Evolutionary conservation across 2,329 filamentous ascomycete species (phyloP), one percentile per base, ranked within the genome.

Genomic region (Penicillium sp.): DNA sequence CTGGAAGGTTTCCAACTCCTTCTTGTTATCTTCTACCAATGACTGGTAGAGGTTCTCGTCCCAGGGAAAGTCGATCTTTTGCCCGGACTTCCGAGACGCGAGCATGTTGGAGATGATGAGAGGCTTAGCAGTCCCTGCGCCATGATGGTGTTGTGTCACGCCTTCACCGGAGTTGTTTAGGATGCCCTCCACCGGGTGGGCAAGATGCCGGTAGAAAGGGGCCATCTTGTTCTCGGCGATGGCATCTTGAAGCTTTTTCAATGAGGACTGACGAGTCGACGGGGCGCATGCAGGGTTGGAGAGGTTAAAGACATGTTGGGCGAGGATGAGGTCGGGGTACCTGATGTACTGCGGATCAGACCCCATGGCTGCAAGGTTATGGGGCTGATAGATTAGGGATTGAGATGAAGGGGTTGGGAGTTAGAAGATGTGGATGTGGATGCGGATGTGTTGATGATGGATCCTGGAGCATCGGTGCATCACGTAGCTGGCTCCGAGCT

Each of bases 31-130:
- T 56, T 81, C 82, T 69, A 86, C 82, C 58, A 93, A 75, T 67
- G 82, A 80, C 64, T 88, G 81, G 69, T 96, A 97, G 53, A 95
- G 75, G 23, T 81, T 79, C 75, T 97, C 91, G 66, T 98, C 90
- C 93, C 93, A 98, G 0, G 89, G 81, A 49, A 97, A 77, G 60
- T 82, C 84, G 38, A 88, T 79, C 53, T 78, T 82, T 24, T 80
- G 75, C 27, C 81, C 78, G 20, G 82, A 75, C 64, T 81, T 81
- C 72, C 83, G 85, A 64, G 82, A 86, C 49, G 88, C 87, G 57
- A 93, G 79, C 79, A 95, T 83, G 66, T 85, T 87, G 38, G 82
- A 83, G 49, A 82, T 76, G 71, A 88, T 83, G 59, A 74, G 61
- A 57, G 73, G 60, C 69, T 77, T 68, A 60, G 77, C 53, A 80